phyloP scores from a whole-genome alignment of 768 basidiomycete species.

The Trametes cubensis region DNA sequence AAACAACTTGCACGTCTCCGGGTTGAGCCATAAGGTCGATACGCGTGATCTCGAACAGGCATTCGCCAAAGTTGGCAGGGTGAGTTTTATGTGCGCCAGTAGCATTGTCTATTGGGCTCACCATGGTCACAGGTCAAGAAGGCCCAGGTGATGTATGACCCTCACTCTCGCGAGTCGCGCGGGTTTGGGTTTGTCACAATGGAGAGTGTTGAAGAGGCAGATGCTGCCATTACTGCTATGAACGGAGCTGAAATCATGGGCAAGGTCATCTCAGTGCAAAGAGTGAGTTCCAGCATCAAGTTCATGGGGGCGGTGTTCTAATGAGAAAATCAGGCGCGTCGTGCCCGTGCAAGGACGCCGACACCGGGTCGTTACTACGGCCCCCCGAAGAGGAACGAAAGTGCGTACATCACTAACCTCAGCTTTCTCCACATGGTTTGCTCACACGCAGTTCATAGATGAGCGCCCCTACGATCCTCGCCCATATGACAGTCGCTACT shows the following conservation, averaged over 20 bases:
- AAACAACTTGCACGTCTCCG: conserved; percentile 68
- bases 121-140: conserved; percentile 54
- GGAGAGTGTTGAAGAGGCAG: conserved; percentile 84
- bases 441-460: conserved; percentile 43
- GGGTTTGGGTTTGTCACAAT: conserved; percentile 91
- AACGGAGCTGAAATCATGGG: conserved; percentile 87
- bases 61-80: conserved; percentile 87
- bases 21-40: conserved; percentile 64
- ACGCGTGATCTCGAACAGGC: conserved; percentile 85
- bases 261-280: conserved; percentile 87
- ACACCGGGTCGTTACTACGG: conserved; percentile 96
- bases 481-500: conserved; percentile 88
- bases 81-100: conserved; percentile 41
- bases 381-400: conserved; percentile 78
- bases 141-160: conserved; percentile 67
- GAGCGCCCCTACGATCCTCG: conserved; percentile 91
- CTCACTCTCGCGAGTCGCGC: conserved; percentile 69
- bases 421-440: not conserved
- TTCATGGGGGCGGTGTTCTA: not conserved
- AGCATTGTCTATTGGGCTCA: not conserved
- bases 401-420: conserved; percentile 41
- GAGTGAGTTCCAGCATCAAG: conserved; percentile 46
- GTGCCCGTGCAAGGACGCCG: conserved; percentile 86
- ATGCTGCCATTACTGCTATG: conserved; percentile 84
- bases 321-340: conserved; percentile 63